These are phyloP conservation scores for Pleurotus giganteus DNA, from an alignment of 768 basidiomycete species.

Conservation along the genomic window DNA sequence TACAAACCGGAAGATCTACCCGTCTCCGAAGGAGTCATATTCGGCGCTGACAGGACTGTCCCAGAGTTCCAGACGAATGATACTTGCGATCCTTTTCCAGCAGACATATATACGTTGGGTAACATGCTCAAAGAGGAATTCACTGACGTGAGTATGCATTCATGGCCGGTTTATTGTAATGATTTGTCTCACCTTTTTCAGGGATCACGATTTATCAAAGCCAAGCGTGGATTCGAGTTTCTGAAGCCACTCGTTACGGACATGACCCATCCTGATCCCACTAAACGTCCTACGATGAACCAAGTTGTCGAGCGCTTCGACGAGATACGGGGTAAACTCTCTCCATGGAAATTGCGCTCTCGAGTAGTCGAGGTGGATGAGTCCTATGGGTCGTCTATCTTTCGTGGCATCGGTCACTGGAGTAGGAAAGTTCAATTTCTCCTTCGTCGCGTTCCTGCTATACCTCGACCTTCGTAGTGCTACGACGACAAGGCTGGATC, in stretches of 20 bases:
- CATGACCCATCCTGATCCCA: slow-evolving; percentile 7
- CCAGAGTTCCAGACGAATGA: slow-evolving; percentile 28
- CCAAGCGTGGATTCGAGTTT: slow-evolving; percentile 7
- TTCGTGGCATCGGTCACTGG: slow-evolving; percentile 4
- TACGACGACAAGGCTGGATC: too few relatives aligned
- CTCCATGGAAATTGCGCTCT: slow-evolving; percentile 4
- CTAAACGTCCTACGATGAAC: slow-evolving; percentile 8
- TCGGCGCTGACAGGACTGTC: slow-evolving; percentile 40
- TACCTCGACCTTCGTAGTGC: slow-evolving; percentile 3
- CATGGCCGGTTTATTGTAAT: background rate
- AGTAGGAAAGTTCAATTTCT: background rate
- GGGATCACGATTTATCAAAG: background rate
- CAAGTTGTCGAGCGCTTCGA: slow-evolving; percentile 6
- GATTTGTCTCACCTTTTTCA: background rate
- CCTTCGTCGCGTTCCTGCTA: slow-evolving; percentile 1
- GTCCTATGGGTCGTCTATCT: background rate
- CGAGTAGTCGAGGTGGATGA: slow-evolving; percentile 3
- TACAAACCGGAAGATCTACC: slow-evolving; percentile 22
- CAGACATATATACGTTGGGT: slow-evolving; percentile 34
- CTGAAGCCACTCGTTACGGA: slow-evolving; percentile 5
- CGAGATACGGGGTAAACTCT: background rate
- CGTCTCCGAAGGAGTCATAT: slow-evolving; percentile 25
- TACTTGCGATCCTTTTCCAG: slow-evolving; percentile 28
- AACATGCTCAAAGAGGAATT: slow-evolving; percentile 22
- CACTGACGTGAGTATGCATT: slow-evolving; percentile 7